Evolutionary conservation across 176 grass and related monocot genomes (phyloP).

Genomic region (Oryza longistaminata): DNA sequence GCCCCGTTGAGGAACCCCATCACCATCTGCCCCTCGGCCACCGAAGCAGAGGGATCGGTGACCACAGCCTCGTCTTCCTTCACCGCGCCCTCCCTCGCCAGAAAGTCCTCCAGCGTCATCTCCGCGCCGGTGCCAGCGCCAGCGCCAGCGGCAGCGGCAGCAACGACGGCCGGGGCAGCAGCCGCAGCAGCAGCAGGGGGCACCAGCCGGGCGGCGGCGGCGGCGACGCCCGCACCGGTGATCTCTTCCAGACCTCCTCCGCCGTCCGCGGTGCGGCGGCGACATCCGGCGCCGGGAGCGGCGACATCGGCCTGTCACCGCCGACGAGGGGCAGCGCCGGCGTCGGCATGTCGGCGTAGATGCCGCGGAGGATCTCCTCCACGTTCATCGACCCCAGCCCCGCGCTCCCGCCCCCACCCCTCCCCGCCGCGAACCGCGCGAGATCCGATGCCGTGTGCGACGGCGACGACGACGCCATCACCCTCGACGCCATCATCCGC

Average conservation of each 20-base stretch:
- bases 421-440: conserved; percentile 46
- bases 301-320: conserved; percentile 19
- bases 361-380: conserved; percentile 76
- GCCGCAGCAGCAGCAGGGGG: not conserved
- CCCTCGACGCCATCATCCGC: conserved; percentile 69
- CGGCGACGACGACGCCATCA: conserved; percentile 66
- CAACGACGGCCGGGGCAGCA: conserved; percentile 8
- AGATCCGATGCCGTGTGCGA: conserved; percentile 76
- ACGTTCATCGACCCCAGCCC: conserved; percentile 84
- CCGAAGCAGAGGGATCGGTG: conserved; percentile 30
- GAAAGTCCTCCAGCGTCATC: conserved; percentile 97
- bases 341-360: conserved; percentile 48
- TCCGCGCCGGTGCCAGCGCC: conserved; percentile 11
- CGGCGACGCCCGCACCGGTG: not conserved
- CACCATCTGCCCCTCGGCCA: conserved; percentile 15
- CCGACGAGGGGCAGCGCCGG: not conserved
- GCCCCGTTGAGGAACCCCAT: conserved; percentile 37
- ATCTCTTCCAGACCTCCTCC: conserved; percentile 90
- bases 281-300: conserved; percentile 11
- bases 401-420: conserved; percentile 7
- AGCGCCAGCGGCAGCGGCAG: not conserved
- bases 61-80: conserved; percentile 44
- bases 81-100: conserved; percentile 58
- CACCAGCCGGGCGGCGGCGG: no score
- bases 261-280: conserved; percentile 46